These are phyloP conservation scores for Suillus brevipes DNA, from an alignment of 768 basidiomycete genomes.

Conservation along the genomic window DNA sequence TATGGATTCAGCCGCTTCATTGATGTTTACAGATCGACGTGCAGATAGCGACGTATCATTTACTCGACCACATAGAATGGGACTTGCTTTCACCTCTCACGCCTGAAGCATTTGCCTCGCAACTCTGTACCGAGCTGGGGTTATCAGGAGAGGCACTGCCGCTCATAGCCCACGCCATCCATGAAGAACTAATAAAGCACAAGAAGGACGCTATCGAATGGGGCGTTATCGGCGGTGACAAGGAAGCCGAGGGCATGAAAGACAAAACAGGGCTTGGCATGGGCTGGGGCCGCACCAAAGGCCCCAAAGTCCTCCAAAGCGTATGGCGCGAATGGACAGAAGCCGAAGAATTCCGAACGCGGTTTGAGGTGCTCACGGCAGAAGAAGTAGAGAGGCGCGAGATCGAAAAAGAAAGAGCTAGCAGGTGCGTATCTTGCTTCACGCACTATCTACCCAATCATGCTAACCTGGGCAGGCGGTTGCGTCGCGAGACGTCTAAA, in stretches of 20 bases:
- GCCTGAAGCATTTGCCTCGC: conserved; percentile 79
- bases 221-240: conserved; percentile 76
- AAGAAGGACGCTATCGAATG: conserved; percentile 95
- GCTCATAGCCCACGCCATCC: conserved; percentile 88
- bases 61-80: conserved; percentile 98
- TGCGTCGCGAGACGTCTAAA: conserved; percentile 66
- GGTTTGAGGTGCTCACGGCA: conserved; percentile 79
- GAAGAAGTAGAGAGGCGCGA: conserved; percentile 94
- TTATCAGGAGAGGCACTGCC: conserved; percentile 86
- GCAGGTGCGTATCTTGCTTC: conserved; percentile 43
- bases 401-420: conserved; percentile 82
- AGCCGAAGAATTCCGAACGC: conserved; percentile 85
- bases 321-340: conserved; percentile 97
- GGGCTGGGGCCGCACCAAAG: conserved; percentile 72
- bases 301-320: conserved; percentile 78
- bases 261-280: conserved; percentile 83
- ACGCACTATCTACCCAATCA: not conserved
- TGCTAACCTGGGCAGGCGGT: conserved; percentile 40
- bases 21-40: conserved; percentile 77
- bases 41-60: conserved; percentile 88
- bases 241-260: conserved; percentile 61
- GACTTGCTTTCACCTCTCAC: conserved; percentile 92
- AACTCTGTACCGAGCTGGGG: conserved; percentile 83
- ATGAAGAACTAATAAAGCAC: conserved; percentile 93
- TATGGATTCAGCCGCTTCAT: conserved; percentile 12